Conservation (phyloP, 2,329 filamentous ascomycete species). For the Reticulascus tulasneorum region DNA sequence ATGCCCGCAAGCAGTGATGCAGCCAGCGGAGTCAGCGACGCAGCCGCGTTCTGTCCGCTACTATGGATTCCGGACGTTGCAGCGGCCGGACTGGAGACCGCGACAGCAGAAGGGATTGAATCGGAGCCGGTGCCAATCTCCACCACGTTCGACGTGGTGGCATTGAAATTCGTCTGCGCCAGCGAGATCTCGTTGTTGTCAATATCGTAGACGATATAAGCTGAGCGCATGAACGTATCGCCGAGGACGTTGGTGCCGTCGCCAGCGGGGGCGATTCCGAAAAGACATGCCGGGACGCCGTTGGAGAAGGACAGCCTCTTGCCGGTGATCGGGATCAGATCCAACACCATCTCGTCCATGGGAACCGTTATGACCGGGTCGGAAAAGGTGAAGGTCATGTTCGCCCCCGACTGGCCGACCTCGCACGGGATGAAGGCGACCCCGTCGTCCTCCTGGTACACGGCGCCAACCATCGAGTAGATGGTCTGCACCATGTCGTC, state of each 20-base stretch:
- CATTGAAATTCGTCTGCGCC: constrained; percentile 63
- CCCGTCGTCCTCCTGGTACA: constrained; percentile 48
- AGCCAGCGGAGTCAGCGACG: constrained; percentile 5
- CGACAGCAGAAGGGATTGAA: constrained; percentile 51
- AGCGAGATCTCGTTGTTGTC: constrained; percentile 68
- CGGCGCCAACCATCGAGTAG: constrained; percentile 54
- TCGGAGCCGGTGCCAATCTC: constrained; percentile 50
- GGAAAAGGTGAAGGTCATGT: constrained; percentile 53
- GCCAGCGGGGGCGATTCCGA: constrained; percentile 61
- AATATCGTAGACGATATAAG: constrained; percentile 73
- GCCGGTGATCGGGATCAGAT: constrained; percentile 43
- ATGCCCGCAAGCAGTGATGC: constrained; percentile 7
- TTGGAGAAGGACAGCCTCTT: constrained; percentile 47
- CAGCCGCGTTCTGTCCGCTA: constrained; percentile 6
- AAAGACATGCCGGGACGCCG: constrained; percentile 56
- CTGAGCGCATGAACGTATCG: constrained; percentile 70
- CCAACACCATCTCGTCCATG: constrained; percentile 57
- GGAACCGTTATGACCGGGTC: constrained; percentile 49
- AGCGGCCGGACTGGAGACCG: constrained; percentile 42
- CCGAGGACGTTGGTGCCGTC: constrained; percentile 59
- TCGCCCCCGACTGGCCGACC: constrained; percentile 34
- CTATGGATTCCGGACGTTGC: constrained; percentile 41
- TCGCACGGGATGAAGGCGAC: constrained; percentile 60
- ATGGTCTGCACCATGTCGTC: constrained; percentile 49
- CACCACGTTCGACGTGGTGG: constrained; percentile 42